These are phyloP conservation scores for Penicillium verhagenii DNA, from an alignment of 495 filamentous ascomycete genomes.

Conservation along the genomic window DNA sequence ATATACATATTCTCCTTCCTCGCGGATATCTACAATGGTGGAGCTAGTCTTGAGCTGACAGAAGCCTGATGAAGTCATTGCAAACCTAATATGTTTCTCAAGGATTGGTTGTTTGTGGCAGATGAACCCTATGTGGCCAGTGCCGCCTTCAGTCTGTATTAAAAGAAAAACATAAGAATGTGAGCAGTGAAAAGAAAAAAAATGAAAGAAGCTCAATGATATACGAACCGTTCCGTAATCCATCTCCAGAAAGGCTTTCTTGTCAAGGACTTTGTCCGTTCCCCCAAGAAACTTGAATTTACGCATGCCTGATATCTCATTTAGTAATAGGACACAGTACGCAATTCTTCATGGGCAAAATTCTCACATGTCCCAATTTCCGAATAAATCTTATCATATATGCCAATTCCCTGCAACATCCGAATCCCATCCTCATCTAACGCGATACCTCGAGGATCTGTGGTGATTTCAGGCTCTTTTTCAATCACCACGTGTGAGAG, in stretches of 20 bases:
- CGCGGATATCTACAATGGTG: constrained; percentile 23
- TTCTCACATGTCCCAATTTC: constrained; percentile 32
- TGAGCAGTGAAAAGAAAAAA: not conserved
- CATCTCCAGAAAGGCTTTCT: constrained; percentile 1
- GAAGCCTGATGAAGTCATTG: constrained; percentile 19
- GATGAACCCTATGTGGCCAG: constrained; percentile 6
- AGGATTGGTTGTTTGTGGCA: constrained; percentile 17
- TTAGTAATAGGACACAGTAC: not conserved
- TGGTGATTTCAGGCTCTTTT: constrained; percentile 42
- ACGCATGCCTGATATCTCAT: constrained; percentile 20
- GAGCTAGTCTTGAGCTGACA: constrained; percentile 36
- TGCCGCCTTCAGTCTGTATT: constrained; percentile 9
- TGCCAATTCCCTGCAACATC: constrained; percentile 42
- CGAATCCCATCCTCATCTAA: constrained; percentile 51
- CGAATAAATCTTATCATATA: constrained; percentile 38
- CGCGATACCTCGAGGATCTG: constrained; percentile 51
- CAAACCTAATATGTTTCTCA: constrained; percentile 27
- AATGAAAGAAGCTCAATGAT: not conserved
- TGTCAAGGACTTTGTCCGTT: constrained; percentile 3
- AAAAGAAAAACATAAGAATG: not conserved
- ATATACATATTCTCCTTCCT: constrained; percentile 30
- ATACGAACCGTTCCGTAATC: constrained; percentile 6
- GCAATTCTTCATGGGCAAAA: no score
- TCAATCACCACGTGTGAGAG: constrained; percentile 19
- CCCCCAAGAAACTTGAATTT: constrained; percentile 30